Evolutionary conservation across 2,329 filamentous ascomycete genomes (phyloP), one percentile per base, ranked within the genome.

Genomic region (Pseudogymnoascus sp.): DNA sequence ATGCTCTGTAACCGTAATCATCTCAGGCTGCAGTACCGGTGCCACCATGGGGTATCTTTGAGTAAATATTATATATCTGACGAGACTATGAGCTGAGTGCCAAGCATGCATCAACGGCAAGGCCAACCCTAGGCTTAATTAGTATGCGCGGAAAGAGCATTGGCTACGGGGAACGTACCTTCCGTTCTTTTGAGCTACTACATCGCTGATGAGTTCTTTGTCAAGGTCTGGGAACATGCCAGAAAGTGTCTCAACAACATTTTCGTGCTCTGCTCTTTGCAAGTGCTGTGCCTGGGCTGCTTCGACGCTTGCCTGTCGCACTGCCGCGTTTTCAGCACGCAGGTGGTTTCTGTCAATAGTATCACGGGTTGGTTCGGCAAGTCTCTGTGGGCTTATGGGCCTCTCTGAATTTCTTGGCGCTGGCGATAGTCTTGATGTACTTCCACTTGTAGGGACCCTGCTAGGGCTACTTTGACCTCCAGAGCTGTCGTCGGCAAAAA

Each of bases 181-280:
- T 73, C 95, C 96, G 76, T 97, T 88, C 77, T 99, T 97, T 78
- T 96, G 86, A 74, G 93, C 87, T 26, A 99, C 95, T 42, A 99
- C 95, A 77, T 99, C 95, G 71, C 93, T 93, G 72, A 99, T 97
- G 38, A 99, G 84, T 59, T 99, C 96, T 71, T 86, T 86, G 74
- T 99, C 95, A 61, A 99, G 79, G 72, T 96, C 92, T 0, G 95
- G 95, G 74, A 99, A 99, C 95, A 99, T 99, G 70, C 91, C 89
- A 59, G 91, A 87, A 64, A 99, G 78, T 37, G 95, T 97, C 76
- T 97, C 95, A 2, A 97, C 93, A 6, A 99, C 87, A 70, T 92
- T 93, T 62, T 85, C 81, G 75, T 97, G 93, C 79, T 99, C 95
- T 63, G 88, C 87, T 37, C 86, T 82, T 68, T 95, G 87, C 65